Evolutionary conservation across 2,329 filamentous ascomycete species (phyloP), one percentile per base, ranked within the genome.

Genomic region (Botrytis porri): DNA sequence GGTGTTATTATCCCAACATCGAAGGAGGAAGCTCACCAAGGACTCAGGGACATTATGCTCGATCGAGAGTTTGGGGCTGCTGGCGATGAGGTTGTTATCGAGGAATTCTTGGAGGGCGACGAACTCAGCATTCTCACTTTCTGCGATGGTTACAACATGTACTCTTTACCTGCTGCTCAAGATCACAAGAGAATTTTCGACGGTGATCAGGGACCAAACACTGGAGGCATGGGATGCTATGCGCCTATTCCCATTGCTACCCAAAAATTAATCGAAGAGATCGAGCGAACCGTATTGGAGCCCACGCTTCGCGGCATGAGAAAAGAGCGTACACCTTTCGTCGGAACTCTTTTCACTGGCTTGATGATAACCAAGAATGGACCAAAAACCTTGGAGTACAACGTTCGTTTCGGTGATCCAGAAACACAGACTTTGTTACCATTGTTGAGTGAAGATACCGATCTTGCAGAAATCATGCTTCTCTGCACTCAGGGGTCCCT

Each of bases 221-320:
- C 96, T 3, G 96, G 95, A 74, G 96, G 96, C 59, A 98, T 98
- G 96, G 96, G 96, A 69, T 97, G 94, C 81, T 98, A 98, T 82
- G 94, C 95, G 25, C 93, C 93, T n/a, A 97, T 95, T 1, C 92
- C 89, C 76, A 91, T 95, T 78, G 90, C 92, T 43, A 92, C 91
- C 20, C 84, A 85, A 69, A 89, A 91, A 75, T 86, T 97, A n/a
- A 87, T 96, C 29, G 91, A 91, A 29, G 87, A 90, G 74, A 90
- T 99, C 75, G 92, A 98, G 80, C 86, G 87, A 72, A 92, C 92
- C 48, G 92, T 98, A 71, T 88, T 98, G n/a, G 89, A 94, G 81
- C 95, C 95, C 10, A 98, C 95, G 3, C 89, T 98, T 74, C 88
- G 93, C 74, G 95, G 94, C 73, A 95, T 98, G 93, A 88, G 91